phyloP scores from a whole-genome alignment of 106 monocot species.

The Dioscorea zingiberensis region DNA sequence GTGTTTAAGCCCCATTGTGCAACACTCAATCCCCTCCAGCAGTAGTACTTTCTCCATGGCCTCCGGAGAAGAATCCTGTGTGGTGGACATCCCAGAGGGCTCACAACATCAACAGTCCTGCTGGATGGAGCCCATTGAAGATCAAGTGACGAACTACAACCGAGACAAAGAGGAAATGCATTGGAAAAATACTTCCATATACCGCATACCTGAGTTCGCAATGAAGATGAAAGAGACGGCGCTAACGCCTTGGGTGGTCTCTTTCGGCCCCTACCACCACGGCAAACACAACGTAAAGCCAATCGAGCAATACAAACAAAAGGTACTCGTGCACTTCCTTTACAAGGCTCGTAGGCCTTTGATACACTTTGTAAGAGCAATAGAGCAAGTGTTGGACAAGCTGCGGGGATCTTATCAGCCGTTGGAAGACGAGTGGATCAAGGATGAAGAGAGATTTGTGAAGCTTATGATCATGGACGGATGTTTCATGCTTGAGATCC shows the following conservation, averaged over 20 bases:
- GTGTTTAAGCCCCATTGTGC: too few relatives aligned
- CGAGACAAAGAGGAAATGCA: background rate
- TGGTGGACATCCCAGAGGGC: too few relatives aligned
- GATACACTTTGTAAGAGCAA: background rate
- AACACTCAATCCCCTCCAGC: too few relatives aligned
- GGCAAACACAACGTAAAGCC: background rate
- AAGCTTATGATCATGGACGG: conserved; percentile 24
- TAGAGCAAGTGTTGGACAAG: background rate
- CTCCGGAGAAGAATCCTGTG: too few relatives aligned
- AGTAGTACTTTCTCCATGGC: too few relatives aligned
- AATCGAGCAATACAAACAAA: background rate
- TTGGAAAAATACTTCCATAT: background rate
- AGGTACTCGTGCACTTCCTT: background rate
- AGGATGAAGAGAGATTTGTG: conserved; percentile 3
- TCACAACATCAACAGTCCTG: too few relatives aligned
- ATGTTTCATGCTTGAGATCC: conserved; percentile 32
- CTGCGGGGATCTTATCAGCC: conserved; percentile 18
- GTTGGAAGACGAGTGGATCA: conserved; percentile 10
- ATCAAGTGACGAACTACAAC: background rate
- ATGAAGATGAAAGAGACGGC: background rate
- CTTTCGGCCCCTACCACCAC: background rate
- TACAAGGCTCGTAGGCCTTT: background rate
- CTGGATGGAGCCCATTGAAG: background rate
- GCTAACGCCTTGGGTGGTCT: background rate
- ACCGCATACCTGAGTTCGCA: background rate